These are phyloP conservation scores for Solanum sejunctum DNA, from an alignment of 257 asterid genomes.

Conservation along the genomic window DNA sequence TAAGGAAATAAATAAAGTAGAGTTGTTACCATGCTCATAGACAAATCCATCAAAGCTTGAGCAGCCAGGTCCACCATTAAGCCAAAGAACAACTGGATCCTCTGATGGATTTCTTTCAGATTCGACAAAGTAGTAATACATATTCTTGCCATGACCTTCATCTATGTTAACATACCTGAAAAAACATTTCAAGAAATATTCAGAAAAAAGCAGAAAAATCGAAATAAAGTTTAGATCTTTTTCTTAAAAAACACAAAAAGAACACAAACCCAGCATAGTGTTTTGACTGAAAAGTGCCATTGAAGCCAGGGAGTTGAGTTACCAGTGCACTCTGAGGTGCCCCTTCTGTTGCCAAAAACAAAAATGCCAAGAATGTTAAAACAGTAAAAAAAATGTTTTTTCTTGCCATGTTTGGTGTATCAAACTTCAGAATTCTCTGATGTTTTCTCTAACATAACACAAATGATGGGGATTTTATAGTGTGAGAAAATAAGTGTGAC, in stretches of 20 bases:
- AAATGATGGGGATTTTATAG: not conserved
- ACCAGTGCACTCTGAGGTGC: conserved; percentile 56
- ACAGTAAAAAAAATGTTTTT: not conserved
- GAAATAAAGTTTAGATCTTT: not conserved
- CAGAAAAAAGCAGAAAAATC: not conserved
- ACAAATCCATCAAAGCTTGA: conserved; percentile 97
- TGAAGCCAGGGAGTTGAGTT: conserved; percentile 58
- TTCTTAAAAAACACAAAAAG: not conserved
- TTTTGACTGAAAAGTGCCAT: conserved; percentile 62
- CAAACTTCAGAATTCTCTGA: not conserved
- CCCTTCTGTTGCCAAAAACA: conserved; percentile 18
- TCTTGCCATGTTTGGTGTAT: conserved; percentile 1
- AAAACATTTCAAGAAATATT: not conserved
- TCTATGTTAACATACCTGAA: conserved; percentile 59
- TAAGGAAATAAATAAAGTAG: not conserved
- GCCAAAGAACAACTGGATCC: conserved; percentile 95
- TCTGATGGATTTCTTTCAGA: conserved; percentile 58
- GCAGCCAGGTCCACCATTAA: conserved; percentile 98
- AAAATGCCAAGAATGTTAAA: not conserved
- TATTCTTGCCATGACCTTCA: conserved; percentile 51
- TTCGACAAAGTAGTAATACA: conserved; percentile 75
- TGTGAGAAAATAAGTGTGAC: not conserved
- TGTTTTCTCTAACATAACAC: not conserved
- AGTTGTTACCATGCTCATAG: conserved; percentile 65
- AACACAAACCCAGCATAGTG: conserved; percentile 71